Percentiles rank a stretch among this genome's conserved stretches.
These are phyloP conservation scores for Amphicarpaea edgeworthii DNA, from an alignment of 306 rosid genomes.

Conservation along the genomic window DNA sequence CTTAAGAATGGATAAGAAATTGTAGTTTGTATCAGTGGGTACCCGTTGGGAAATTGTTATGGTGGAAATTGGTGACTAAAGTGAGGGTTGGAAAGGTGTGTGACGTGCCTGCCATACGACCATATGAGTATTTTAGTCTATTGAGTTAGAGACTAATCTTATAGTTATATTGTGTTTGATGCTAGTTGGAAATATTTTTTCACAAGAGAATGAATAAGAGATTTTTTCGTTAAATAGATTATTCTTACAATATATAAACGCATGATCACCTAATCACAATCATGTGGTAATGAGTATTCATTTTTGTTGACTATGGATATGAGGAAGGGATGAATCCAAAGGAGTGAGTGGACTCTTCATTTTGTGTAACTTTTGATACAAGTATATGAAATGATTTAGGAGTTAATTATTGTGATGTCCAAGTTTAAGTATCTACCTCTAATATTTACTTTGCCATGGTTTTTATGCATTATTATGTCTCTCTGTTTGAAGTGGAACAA, in stretches of 20 bases:
- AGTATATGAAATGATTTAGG: background rate
- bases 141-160: too few relatives aligned
- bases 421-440: background rate
- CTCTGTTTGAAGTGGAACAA: background rate
- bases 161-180: too few relatives aligned
- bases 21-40: background rate
- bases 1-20: background rate
- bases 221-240: too few relatives aligned
- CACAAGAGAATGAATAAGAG: too few relatives aligned
- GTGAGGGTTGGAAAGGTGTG: constrained; percentile 6
- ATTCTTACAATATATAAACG: too few relatives aligned
- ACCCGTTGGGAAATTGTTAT: background rate
- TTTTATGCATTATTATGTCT: background rate
- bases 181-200: too few relatives aligned
- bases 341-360: constrained; percentile 20
- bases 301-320: constrained; percentile 16
- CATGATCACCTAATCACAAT: too few relatives aligned
- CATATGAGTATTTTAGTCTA: background rate
- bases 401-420: background rate
- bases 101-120: background rate
- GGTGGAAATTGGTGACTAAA: constrained; percentile 14
- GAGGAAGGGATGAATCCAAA: background rate
- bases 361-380: constrained; percentile 2
- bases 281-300: too few relatives aligned
- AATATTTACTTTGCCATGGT: background rate